A percentile compares a stretch with the other conserved stretches of the same genome.
Conservation (phyloP, 306 rosid species). For the Gleditsia sinensis region DNA sequence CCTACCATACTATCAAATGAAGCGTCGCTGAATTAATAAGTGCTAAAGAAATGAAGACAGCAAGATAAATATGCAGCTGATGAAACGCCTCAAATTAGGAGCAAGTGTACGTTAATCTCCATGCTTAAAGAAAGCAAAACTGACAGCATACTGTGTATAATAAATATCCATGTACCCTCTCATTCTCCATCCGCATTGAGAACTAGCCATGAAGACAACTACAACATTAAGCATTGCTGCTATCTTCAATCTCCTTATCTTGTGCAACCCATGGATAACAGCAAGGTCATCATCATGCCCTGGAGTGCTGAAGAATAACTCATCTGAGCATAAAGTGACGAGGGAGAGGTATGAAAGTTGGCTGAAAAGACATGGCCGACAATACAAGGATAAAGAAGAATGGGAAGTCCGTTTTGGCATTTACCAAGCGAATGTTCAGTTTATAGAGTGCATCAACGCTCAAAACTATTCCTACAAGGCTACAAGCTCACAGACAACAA, state of each 20-base stretch:
- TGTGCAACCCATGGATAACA: constrained; percentile 43
- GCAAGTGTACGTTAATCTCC: constrained; percentile 12
- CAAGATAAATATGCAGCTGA: constrained; percentile 13
- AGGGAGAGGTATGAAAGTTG: constrained; percentile 58
- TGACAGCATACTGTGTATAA: constrained; percentile 2
- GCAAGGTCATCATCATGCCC: constrained; percentile 36
- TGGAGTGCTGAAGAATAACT: constrained; percentile 16
- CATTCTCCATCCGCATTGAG: constrained; percentile 15
- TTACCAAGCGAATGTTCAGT: constrained; percentile 55
- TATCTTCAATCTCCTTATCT: constrained; percentile 41
- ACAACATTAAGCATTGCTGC: constrained; percentile 23
- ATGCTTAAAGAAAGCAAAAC: constrained; percentile 22
- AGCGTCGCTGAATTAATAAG: constrained; percentile 43
- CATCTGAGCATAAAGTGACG: constrained; percentile 29
- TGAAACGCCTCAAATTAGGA: constrained; percentile 23
- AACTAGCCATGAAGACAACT: constrained; percentile 51
- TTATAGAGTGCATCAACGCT: constrained; percentile 56
- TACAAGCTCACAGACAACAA: constrained; percentile 64
- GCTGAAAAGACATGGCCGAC: constrained; percentile 41
- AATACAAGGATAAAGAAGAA: constrained; percentile 50
- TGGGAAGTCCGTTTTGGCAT: constrained; percentile 52
- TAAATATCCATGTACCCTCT: constrained; percentile 12
- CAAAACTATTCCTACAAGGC: constrained; percentile 54
- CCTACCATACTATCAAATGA: no score
- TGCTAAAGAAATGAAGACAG: constrained; percentile 44